Percentiles rank a stretch among this genome's conserved stretches.
Evolutionary conservation across 306 rosid genomes (phyloP).

Genomic region (Lagenaria siceraria): DNA sequence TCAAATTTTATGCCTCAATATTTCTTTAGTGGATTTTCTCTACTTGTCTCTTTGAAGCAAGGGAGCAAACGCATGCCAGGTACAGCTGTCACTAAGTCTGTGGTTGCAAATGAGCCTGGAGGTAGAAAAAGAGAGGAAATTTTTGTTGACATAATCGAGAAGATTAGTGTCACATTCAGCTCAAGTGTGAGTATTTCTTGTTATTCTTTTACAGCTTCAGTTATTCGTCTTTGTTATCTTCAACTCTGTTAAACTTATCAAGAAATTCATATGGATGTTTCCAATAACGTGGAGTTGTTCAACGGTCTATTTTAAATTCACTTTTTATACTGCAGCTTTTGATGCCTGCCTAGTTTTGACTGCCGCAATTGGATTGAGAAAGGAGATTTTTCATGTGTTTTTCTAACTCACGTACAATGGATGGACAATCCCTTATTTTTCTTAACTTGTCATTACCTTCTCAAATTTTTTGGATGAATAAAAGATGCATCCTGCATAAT

Average conservation of each 20-base stretch:
- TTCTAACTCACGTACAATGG: neutral
- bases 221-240: neutral
- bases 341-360: neutral
- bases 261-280: neutral
- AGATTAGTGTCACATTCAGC: conserved; percentile 86
- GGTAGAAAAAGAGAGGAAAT: conserved; percentile 91
- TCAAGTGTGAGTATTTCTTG: conserved; percentile 57
- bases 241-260: neutral
- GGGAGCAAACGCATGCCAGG: conserved; percentile 85
- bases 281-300: neutral
- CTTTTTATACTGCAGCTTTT: neutral
- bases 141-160: conserved; percentile 88
- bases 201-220: neutral
- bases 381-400: neutral
- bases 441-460: neutral
- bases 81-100: conserved; percentile 79
- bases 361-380: neutral
- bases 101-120: conserved; percentile 82
- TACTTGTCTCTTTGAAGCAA: conserved; percentile 39
- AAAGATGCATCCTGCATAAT: neutral
- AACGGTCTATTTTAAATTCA: neutral
- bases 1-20: neutral
- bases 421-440: neutral
- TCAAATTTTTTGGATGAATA: neutral
- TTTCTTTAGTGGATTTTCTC: conserved; percentile 14